These are phyloP conservation scores for Kalmanozyma brasiliensis DNA, from an alignment of 1,284 basidiomycete genomes.

Conservation along the genomic window DNA sequence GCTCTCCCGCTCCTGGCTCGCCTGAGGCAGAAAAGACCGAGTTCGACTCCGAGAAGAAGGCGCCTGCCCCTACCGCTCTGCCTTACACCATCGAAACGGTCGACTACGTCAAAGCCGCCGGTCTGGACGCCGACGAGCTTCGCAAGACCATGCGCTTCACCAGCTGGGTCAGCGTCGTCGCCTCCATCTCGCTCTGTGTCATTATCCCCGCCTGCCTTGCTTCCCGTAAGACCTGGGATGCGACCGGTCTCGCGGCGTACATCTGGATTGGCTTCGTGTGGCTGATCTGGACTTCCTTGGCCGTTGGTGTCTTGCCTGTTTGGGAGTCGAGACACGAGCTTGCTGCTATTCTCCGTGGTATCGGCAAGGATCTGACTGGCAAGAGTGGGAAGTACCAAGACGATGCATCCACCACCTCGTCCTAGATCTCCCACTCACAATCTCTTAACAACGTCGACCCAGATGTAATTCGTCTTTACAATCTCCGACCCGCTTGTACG, in stretches of 20 bases:
- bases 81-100: slow-evolving; percentile 28
- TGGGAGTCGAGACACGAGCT: slow-evolving; percentile 82
- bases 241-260: slow-evolving; percentile 61
- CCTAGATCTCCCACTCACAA: too few relatives aligned
- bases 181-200: slow-evolving; percentile 53
- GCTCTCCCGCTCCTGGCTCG: slow-evolving; percentile 2
- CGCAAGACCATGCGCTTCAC: slow-evolving; percentile 34
- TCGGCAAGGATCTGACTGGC: slow-evolving; percentile 69
- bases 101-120: slow-evolving; percentile 46
- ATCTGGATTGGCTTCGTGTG: slow-evolving; percentile 76
- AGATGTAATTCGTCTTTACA: too few relatives aligned
- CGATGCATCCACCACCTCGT: slow-evolving; percentile 2
- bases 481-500: too few relatives aligned
- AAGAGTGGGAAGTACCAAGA: slow-evolving; percentile 25
- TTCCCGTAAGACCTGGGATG: slow-evolving; percentile 49
- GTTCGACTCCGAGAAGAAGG: slow-evolving; percentile 32
- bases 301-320: slow-evolving; percentile 83
- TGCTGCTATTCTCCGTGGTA: slow-evolving; percentile 73
- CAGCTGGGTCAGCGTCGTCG: slow-evolving; percentile 39
- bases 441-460: too few relatives aligned
- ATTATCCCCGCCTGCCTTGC: slow-evolving; percentile 58
- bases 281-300: slow-evolving; percentile 76
- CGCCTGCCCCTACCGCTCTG: neutral
- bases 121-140: slow-evolving; percentile 54
- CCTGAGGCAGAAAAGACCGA: slow-evolving; percentile 16